Conservation (phyloP, 768 basidiomycete genomes). For the Termitomyces sp. region DNA sequence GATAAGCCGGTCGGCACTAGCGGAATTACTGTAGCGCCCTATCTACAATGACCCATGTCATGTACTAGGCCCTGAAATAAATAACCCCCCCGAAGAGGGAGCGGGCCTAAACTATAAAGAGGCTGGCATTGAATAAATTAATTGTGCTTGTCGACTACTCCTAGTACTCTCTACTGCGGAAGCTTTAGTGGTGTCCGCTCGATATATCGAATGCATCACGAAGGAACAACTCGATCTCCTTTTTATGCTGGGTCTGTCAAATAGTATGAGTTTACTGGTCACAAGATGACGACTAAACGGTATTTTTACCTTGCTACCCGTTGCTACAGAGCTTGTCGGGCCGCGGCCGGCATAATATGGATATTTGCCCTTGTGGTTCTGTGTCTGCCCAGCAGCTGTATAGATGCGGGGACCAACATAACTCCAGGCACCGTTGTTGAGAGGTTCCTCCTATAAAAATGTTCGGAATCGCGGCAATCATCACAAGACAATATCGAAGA, state of each 20-base stretch:
- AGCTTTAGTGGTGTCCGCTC: constrained; percentile 1
- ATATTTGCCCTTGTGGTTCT: constrained; percentile 89
- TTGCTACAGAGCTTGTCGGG: constrained; percentile 89
- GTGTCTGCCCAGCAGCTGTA: constrained; percentile 87
- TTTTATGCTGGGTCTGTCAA: constrained; percentile 74
- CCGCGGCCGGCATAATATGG: constrained; percentile 89
- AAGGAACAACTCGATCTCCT: constrained; percentile 79
- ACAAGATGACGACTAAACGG: neutral
- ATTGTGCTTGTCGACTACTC: neutral
- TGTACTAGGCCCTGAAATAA: no score
- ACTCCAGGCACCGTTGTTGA: constrained; percentile 98
- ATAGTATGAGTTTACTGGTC: constrained; percentile 9
- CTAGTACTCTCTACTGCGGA: neutral
- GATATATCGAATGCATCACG: constrained; percentile 48
- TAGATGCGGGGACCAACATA: constrained; percentile 92
- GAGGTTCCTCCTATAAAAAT: constrained; percentile 70
- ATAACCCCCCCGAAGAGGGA: no score
- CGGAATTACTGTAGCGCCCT: no score
- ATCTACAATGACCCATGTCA: no score
- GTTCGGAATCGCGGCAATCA: constrained; percentile 1
- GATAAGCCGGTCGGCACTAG: no score
- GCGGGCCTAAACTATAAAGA: neutral
- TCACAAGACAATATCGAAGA: neutral
- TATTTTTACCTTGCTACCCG: constrained; percentile 72
- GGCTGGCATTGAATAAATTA: neutral